These are phyloP conservation scores for Lenzites betulinus DNA, from an alignment of 768 basidiomycete species.

Conservation along the genomic window DNA sequence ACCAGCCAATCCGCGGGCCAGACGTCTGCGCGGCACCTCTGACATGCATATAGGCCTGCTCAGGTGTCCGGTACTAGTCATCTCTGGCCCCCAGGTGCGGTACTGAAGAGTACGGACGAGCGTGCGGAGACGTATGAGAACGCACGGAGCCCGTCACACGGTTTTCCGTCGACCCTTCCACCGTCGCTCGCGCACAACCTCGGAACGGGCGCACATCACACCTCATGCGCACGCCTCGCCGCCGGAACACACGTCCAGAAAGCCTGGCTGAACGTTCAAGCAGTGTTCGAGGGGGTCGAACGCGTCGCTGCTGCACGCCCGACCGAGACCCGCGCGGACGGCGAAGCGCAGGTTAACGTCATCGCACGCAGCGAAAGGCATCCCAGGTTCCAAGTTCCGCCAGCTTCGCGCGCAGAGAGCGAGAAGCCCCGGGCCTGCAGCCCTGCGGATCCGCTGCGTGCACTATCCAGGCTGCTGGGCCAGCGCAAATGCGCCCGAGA, in stretches of 20 bases:
- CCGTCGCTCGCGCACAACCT: not conserved
- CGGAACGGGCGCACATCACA: not conserved
- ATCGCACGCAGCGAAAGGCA: not conserved
- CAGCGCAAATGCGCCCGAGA: not conserved
- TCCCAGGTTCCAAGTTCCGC: too few relatives aligned
- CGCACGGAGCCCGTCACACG: too few relatives aligned
- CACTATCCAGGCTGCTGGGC: not conserved
- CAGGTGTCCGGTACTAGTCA: too few relatives aligned
- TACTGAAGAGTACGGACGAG: too few relatives aligned
- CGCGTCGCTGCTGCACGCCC: not conserved
- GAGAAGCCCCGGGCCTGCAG: not conserved
- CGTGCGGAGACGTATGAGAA: too few relatives aligned
- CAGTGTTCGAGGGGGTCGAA: conserved; percentile 6
- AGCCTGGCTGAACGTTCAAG: not conserved
- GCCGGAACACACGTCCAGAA: not conserved
- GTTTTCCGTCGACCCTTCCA: too few relatives aligned
- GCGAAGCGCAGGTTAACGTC: not conserved
- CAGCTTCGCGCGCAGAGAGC: not conserved
- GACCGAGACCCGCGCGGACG: not conserved
- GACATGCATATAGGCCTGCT: too few relatives aligned
- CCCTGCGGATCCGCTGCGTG: not conserved
- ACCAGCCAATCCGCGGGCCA: too few relatives aligned
- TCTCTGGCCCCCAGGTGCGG: too few relatives aligned
- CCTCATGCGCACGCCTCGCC: too few relatives aligned
- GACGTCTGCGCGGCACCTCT: too few relatives aligned